A percentile compares a stretch with the other conserved stretches of the same genome.
Evolutionary conservation across 345 rosid species (phyloP).

Genomic region (Orychophragmus violaceus): DNA sequence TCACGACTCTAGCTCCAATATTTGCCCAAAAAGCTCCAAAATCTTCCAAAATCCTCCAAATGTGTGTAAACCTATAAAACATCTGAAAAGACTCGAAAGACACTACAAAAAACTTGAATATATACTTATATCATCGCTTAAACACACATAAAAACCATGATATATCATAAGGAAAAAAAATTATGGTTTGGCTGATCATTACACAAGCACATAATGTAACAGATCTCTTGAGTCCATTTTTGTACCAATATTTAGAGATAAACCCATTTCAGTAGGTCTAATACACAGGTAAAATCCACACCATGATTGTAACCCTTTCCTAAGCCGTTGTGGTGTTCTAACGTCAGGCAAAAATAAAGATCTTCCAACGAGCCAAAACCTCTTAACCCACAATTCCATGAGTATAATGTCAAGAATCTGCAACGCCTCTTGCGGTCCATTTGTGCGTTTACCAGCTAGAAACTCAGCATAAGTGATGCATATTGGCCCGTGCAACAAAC

Average conservation of each 20-base stretch:
- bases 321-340: conserved; percentile 68
- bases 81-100: no score
- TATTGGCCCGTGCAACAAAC: conserved; percentile 76
- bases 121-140: no score
- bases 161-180: no score
- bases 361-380: conserved; percentile 82
- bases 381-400: conserved; percentile 76
- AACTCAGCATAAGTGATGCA: conserved; percentile 89
- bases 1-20: no score
- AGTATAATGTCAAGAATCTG: conserved; percentile 86
- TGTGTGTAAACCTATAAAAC: no score
- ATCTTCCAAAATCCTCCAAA: no score
- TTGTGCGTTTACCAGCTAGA: conserved; percentile 83
- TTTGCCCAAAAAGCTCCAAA: no score
- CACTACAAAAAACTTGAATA: no score
- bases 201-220: no score
- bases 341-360: conserved; percentile 89
- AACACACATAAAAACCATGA: no score
- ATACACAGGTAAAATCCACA: conserved; percentile 97
- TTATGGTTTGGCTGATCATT: no score
- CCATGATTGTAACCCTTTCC: conserved; percentile 98
- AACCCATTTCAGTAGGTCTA: conserved; percentile 97
- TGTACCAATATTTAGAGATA: conserved; percentile 87
- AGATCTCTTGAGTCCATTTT: neutral
- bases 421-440: conserved; percentile 86